These are phyloP conservation scores for Cladosporium phlei DNA, from an alignment of 2,329 filamentous ascomycete genomes.

Conservation along the genomic window DNA sequence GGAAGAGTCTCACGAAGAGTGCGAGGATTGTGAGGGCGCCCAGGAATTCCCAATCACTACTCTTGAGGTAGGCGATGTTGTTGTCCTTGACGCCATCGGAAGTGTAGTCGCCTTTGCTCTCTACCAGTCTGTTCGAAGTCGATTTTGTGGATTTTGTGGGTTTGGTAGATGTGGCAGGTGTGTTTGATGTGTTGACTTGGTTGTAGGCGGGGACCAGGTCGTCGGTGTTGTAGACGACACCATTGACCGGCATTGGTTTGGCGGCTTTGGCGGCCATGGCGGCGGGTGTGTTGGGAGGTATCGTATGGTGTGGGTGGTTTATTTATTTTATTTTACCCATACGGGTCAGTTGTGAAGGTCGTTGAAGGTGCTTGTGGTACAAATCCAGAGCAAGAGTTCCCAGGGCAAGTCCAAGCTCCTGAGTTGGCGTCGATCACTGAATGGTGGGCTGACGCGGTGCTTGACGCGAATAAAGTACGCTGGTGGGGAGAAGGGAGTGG, in stretches of 20 bases:
- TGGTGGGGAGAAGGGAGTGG: too few relatives aligned
- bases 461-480: too few relatives aligned
- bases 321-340: too few relatives aligned
- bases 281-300: not conserved
- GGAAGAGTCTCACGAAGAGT: slow-evolving; percentile 78
- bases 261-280: slow-evolving; percentile 9
- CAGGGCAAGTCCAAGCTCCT: slow-evolving; percentile 7
- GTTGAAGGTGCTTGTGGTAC: not conserved
- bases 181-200: not conserved
- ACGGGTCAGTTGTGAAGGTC: not conserved
- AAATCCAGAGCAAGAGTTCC: not conserved
- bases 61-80: slow-evolving; percentile 82
- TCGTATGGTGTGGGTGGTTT: too few relatives aligned
- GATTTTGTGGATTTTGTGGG: slow-evolving; percentile 15
- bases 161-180: not conserved
- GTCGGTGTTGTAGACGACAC: slow-evolving; percentile 4
- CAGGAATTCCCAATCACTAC: slow-evolving; percentile 76
- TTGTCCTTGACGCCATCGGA: slow-evolving; percentile 81
- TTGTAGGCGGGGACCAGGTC: slow-evolving; percentile 9
- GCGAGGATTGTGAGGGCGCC: slow-evolving; percentile 68
- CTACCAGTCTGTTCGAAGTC: slow-evolving; percentile 31
- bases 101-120: slow-evolving; percentile 54
- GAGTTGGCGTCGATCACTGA: slow-evolving; percentile 5
- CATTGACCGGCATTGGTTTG: slow-evolving; percentile 11
- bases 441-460: too few relatives aligned